Evolutionary conservation across 1,139 yeast genomes (phyloP), one percentile per base, ranked within the genome.

Genomic region (Geotrichum carabidarum): DNA sequence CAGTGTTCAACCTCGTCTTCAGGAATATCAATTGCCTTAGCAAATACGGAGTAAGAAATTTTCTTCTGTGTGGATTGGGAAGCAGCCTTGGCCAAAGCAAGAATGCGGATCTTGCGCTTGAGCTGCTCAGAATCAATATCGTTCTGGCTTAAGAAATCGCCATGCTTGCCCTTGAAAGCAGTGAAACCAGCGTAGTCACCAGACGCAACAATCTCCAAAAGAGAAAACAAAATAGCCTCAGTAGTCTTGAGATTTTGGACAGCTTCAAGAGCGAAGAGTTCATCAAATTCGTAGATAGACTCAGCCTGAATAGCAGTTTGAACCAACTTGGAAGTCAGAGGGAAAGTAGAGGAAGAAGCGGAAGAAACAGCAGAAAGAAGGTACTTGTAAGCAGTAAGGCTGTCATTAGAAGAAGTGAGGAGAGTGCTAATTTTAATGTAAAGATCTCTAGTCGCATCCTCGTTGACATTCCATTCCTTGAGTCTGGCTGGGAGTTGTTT

Each of bases 1-100:
- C 75, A 70, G 37, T 66, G 48, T 62, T 75, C 78, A 37, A 75
- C 74, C 46, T 70, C 71, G 22, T 63, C 71, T 12, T 53, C 57
- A 15, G 68, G 58, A 31, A 74, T 65, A 34, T 65, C 68, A 32
- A 73, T 63, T 15, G 69, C 66, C 9, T 57, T 51, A 17, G 73
- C 69, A 55, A 75, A 69, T 18, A 60, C 65, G 14, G 62, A 53
- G 60, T 74, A 75, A 18, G 69, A 46, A 11, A 75, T 62, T 35
- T 66, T 61, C 30, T 62, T 55, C 30, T 60, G 53, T 22, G 62
- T 55, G 15, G 65, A 62, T 53, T 65, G 59, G 44, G 62, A 57
- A 38, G 63, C 65, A n/a, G 60, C 53, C 14, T 56, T 53, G 18
- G 67, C 62, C 41, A 68, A 59, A n/a, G 69, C 65, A 46, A 63